phyloP scores from a whole-genome alignment of 345 rosid genomes.

The Sisymbrium irio region DNA sequence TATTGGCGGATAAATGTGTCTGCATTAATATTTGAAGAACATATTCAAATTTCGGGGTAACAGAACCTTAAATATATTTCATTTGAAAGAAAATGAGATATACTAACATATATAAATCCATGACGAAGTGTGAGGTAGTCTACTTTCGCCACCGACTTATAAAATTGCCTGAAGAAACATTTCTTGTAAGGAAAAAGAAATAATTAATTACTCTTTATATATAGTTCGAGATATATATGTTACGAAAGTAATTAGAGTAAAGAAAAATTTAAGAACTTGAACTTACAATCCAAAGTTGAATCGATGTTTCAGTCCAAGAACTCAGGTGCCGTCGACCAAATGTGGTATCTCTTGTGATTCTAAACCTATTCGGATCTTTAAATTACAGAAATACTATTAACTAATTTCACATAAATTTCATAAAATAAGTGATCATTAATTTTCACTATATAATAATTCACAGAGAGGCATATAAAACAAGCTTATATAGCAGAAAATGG shows the following conservation, averaged over 20 bases:
- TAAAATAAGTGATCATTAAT: background rate
- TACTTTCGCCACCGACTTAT: conserved; percentile 61
- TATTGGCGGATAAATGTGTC: conserved; percentile 53
- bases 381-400: background rate
- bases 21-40: conserved; percentile 17
- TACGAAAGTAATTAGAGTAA: background rate
- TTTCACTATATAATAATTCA: background rate
- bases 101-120: conserved; percentile 60
- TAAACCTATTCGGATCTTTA: conserved; percentile 60
- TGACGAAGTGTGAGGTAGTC: conserved; percentile 81
- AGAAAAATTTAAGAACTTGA: background rate
- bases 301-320: conserved; percentile 38
- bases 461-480: too few species aligned
- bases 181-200: conserved; percentile 37
- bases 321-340: conserved; percentile 63
- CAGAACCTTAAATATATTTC: background rate
- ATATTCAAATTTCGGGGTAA: background rate
- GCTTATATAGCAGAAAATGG: too few species aligned
- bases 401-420: background rate
- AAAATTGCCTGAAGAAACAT: conserved; percentile 75
- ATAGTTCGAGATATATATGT: background rate
- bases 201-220: background rate
- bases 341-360: conserved; percentile 64
- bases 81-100: background rate
- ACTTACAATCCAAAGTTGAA: conserved; percentile 58